Base-by-base conservation (phyloP, 2,329 filamentous ascomycete genomes). In the Aureobasidium leucospermi region DNA sequence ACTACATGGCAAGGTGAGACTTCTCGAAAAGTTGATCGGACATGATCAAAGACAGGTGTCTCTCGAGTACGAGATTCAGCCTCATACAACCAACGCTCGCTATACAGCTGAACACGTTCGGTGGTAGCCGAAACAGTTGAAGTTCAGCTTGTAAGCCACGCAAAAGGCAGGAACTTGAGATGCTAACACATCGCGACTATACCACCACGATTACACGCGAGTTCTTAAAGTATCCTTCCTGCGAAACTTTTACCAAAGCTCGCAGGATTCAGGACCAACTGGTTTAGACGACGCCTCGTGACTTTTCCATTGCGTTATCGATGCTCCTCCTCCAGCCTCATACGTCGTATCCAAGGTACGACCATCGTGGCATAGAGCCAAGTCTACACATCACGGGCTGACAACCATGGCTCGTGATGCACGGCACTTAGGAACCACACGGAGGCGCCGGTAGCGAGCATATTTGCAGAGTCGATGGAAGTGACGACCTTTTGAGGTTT, bases 261-360 rank as follows among this genome's bases (percentile, higher is more conserved):
- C 15, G 13, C 15, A 41, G 15, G 38, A 6, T 53, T 53, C 38
- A 9, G 28, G 15, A 9, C 42, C 49, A 31, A 41, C 28, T 42
- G 15, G n/a, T 32, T 32, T 32, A 42, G 38, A 42, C 36, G 13
- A 32, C 49, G 49, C 23, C 49, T 53, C 36, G 38, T 42, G 49
- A 42, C 49, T 53, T 36, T 16, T 52, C 38, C 16, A 42, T 39
- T 19, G 23, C 49, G 49, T 32, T 9, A 42, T 19, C 36, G 38
- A 53, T 28, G 23, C 28, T 53, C 38, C 28, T 42, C 42, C 49
- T 34, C n/a, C 49, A 53, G 49, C 49, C 49, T 53, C 49, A 53
- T 42, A 53, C 49, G 49, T 53, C 49, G 36, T 42, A 32, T 41
- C n/a, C 38, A 53, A 53, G 38, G 38, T 32, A 53, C 23, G 15